Base-by-base conservation (phyloP, 306 rosid genomes). In the Cicer bijugum region DNA sequence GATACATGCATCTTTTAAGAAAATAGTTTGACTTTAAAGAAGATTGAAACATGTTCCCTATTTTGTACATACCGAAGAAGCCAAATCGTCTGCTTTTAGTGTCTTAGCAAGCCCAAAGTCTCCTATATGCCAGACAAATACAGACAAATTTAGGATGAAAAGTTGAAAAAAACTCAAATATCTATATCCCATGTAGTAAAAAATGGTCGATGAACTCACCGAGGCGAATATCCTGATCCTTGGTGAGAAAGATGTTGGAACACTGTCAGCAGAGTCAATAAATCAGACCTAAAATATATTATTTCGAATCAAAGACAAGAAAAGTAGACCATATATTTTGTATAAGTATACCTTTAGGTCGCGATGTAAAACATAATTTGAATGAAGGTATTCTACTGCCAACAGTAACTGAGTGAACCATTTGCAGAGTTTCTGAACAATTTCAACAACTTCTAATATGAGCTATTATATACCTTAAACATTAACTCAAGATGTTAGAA, bases 81-180 rank as follows among this genome's bases (percentile, higher is more conserved):
- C 96, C 89, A 95, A 85, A 81, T 95, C 99, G 72, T 95, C 97
- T 40, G 93, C 96, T 83, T 92, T 95, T 75, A 95, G 84, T 50
- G 99, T 95, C 86, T 95, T 95, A 47, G 99, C 99, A 28, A 95
- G 97, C 75, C 99, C 99, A 75, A 95, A 95, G 77, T 95, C 97
- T 66, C 99, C 99, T 95, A 52, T 6, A 82, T 40, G 69, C 37
- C 75, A 77, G 52, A 65, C 69, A 74, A 71, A 35, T 75, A 78
- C 74, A 68, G 79, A 74, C 35, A 61, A 50, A 57, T 52, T 81
- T 75, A 85, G 61, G 23, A 81, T 37, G 57, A 72, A 73, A 59
- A 12, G 19, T 7, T n/a, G 19, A 59, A 59, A 58, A 68, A 59
- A 53, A 68, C 28, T 17, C 20, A 79, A 44, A 43, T 46, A 33